These are phyloP conservation scores for Calonectria pseudoturangicola DNA, from an alignment of 2,329 filamentous ascomycete genomes.

Conservation along the genomic window DNA sequence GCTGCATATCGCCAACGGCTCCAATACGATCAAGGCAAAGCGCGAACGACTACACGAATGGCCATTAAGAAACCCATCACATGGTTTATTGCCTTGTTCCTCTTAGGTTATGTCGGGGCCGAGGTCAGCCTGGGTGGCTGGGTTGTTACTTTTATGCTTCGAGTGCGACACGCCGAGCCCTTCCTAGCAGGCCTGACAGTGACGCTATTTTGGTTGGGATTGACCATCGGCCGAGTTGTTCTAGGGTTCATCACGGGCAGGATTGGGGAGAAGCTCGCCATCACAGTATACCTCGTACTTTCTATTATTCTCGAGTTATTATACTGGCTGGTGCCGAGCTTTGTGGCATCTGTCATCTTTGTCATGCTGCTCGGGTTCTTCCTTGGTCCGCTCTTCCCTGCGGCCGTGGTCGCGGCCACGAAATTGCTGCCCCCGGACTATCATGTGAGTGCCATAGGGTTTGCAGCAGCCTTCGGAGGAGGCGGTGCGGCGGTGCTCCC, in stretches of 20 bases:
- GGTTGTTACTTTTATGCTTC: slow-evolving; percentile 92
- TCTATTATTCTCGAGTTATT: slow-evolving; percentile 80
- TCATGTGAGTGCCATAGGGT: slow-evolving; percentile 88
- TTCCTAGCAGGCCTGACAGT: slow-evolving; percentile 85
- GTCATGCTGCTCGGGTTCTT: slow-evolving; percentile 86
- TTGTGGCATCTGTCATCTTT: slow-evolving; percentile 83
- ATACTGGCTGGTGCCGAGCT: slow-evolving; percentile 88
- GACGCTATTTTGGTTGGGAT: slow-evolving; percentile 89
- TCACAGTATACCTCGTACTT: slow-evolving; percentile 77
- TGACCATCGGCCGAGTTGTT: slow-evolving; percentile 83
- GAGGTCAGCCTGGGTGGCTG: slow-evolving; percentile 86
- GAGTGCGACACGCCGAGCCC: slow-evolving; percentile 79
- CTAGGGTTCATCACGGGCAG: slow-evolving; percentile 85
- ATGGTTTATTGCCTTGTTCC: slow-evolving; percentile 84
- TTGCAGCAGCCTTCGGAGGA: slow-evolving; percentile 85
- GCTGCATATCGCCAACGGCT: slow-evolving; percentile 67
- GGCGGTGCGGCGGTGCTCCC: slow-evolving; percentile 81
- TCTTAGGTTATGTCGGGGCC: slow-evolving; percentile 86
- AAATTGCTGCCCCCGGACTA: slow-evolving; percentile 83
- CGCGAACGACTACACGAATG: slow-evolving; percentile 66
- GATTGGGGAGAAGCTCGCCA: slow-evolving; percentile 82
- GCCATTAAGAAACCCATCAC: slow-evolving; percentile 74
- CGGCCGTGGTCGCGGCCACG: slow-evolving; percentile 82
- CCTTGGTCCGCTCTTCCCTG: slow-evolving; percentile 86
- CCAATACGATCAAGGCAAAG: slow-evolving; percentile 55